Evolutionary conservation across 2,329 filamentous ascomycete genomes (phyloP), one percentile per base, ranked within the genome.

Genomic region (Didymella sp.): DNA sequence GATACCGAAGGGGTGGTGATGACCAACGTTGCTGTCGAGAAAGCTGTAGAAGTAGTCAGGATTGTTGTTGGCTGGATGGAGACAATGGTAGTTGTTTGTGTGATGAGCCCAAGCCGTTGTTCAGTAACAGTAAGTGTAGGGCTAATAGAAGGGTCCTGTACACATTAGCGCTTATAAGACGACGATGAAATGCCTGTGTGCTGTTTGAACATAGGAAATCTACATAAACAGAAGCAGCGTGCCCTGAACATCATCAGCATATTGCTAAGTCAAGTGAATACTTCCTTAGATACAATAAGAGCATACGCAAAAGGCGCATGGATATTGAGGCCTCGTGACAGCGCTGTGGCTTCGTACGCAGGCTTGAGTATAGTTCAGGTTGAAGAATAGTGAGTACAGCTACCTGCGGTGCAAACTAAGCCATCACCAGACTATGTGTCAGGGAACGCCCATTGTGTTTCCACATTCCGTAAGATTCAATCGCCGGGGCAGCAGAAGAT

Each of bases 71-170:
- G 11, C 13, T 49, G 22, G 13, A 41, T 9, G 15, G 28, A 37
- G 17, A 25, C 11, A n/a, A 42, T 9, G 24, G 33, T n/a, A 19
- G 17, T 22, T n/a, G 35, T 54, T n/a, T 47, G 37, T 21, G 51
- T 55, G 28, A 49, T 19, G 5, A 43, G 22, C 17, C 30, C 45
- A 8, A 33, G 17, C 1, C 46, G 46, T 24, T 46, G 52, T n/a
- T 56, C 52, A 7, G 52, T 56, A 7, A 56, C 46, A 9, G 46
- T 56, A 2, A 46, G 21, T 22, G 46, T 33, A 8, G 46, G 40
- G 6, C n/a, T 17, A 12, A 46, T 22, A 5, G 40, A 28, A 4
- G 52, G 52, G 5, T 50, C 52, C 52, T 56, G 27, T 41, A n/a
- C 33, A 22, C 8, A 6, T 56, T 40, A 56, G 52, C 46, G 21